Percentiles rank a stretch among this genome's conserved stretches.
These are phyloP conservation scores for Fusarium nisikadoi DNA, from an alignment of 2,329 filamentous ascomycete genomes.

Conservation along the genomic window DNA sequence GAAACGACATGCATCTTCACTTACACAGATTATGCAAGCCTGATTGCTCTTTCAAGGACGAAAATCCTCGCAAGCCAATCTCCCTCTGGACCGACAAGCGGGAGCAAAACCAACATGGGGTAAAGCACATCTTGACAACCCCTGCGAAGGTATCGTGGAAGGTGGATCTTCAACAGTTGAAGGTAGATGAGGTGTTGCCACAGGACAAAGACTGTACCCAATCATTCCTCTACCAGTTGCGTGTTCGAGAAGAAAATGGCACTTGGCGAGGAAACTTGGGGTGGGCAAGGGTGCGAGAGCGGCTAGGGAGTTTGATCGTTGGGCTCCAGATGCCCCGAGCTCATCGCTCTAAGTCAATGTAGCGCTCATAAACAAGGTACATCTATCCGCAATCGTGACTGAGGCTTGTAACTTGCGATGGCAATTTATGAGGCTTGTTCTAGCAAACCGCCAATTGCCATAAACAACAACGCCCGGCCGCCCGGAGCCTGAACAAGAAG, in stretches of 20 bases:
- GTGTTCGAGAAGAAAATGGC: conserved; percentile 29
- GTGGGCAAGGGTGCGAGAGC: conserved; percentile 24
- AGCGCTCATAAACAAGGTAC: conserved; percentile 17
- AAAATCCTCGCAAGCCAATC: conserved; percentile 9
- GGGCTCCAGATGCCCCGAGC: conserved; percentile 4
- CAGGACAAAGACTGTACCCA: conserved; percentile 17
- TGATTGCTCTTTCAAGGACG: neutral
- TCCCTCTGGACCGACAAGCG: conserved; percentile 28
- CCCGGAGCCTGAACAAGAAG: conserved; percentile 18
- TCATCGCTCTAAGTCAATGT: conserved; percentile 8
- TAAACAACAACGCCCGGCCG: conserved; percentile 17
- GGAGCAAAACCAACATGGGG: conserved; percentile 15
- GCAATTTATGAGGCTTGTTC: conserved; percentile 6
- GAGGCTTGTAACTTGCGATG: conserved; percentile 8
- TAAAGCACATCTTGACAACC: conserved; percentile 18
- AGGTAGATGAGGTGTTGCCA: conserved; percentile 30
- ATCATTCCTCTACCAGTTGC: conserved; percentile 21
- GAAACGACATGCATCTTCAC: conserved; percentile 28
- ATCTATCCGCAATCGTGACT: conserved; percentile 27
- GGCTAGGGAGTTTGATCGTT: conserved; percentile 7
- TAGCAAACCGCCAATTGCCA: conserved; percentile 12
- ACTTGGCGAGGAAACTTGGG: conserved; percentile 29
- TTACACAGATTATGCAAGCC: conserved; percentile 3
- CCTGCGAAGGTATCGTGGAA: conserved; percentile 22
- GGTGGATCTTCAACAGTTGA: conserved; percentile 39